A percentile compares a stretch with the other conserved stretches of the same genome.
Conservation (phyloP, 441 rosid genomes). For the Corymbia citriodora region DNA sequence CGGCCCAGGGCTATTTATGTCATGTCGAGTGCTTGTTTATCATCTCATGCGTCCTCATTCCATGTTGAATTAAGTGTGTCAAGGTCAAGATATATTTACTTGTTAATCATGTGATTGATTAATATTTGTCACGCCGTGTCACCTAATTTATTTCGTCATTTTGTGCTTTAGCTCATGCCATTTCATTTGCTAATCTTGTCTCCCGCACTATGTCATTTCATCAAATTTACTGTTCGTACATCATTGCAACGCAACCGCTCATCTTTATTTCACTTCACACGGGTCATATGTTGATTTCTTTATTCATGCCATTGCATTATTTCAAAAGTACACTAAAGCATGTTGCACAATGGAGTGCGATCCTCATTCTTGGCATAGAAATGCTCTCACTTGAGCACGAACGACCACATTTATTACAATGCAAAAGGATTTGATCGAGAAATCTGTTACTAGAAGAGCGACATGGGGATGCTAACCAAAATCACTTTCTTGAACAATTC, state of each 20-base stretch:
- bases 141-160: neutral
- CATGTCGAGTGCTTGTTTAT: neutral
- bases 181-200: neutral
- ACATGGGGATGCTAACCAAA: neutral
- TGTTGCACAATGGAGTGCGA: neutral
- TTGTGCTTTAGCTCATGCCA: neutral
- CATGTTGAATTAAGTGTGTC: neutral
- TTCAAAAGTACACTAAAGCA: neutral
- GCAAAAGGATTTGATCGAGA: neutral
- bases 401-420: neutral
- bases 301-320: neutral
- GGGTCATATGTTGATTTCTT: neutral
- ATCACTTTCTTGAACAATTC: neutral
- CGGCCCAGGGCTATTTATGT: neutral
- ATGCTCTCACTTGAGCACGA: neutral
- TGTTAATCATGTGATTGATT: neutral
- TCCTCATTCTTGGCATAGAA: neutral
- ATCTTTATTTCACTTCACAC: neutral
- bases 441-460: neutral
- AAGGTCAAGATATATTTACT: neutral
- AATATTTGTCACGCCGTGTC: neutral
- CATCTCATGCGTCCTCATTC: neutral
- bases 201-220: neutral
- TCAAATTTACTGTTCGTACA: neutral
- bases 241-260: neutral